These are phyloP conservation scores for Bigelowiella natans DNA, from an alignment of 78 protist genomes.

Conservation along the genomic window DNA sequence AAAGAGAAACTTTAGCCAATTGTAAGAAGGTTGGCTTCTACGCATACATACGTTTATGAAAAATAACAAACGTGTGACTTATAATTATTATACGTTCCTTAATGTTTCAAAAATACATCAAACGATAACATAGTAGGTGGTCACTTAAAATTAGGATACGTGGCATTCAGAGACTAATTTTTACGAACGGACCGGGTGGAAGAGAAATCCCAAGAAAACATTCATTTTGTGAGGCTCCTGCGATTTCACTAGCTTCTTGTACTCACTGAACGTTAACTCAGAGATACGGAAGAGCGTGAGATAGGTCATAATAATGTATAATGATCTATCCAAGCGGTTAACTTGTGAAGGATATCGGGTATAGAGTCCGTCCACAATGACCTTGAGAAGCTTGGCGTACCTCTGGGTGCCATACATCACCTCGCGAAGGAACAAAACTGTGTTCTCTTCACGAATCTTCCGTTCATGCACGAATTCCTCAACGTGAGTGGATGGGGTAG, in stretches of 20 bases:
- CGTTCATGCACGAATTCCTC: not conserved
- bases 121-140: no score
- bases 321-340: not conserved
- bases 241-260: not conserved
- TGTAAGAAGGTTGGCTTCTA: no score
- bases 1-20: no score
- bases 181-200: not conserved
- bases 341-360: not conserved
- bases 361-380: not conserved
- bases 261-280: not conserved
- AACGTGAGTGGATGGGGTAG: not conserved
- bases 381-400: not conserved
- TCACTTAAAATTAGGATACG: no score
- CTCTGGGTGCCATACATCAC: not conserved
- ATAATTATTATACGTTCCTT: no score
- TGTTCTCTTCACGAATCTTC: not conserved
- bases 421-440: not conserved
- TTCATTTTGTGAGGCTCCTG: not conserved
- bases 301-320: not conserved
- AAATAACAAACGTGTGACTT: no score
- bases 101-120: no score
- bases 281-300: not conserved
- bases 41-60: no score
- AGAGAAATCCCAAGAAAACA: not conserved
- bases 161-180: no score